These are phyloP conservation scores for Starmerella vitae DNA, from an alignment of 805 yeast species.

Conservation along the genomic window DNA sequence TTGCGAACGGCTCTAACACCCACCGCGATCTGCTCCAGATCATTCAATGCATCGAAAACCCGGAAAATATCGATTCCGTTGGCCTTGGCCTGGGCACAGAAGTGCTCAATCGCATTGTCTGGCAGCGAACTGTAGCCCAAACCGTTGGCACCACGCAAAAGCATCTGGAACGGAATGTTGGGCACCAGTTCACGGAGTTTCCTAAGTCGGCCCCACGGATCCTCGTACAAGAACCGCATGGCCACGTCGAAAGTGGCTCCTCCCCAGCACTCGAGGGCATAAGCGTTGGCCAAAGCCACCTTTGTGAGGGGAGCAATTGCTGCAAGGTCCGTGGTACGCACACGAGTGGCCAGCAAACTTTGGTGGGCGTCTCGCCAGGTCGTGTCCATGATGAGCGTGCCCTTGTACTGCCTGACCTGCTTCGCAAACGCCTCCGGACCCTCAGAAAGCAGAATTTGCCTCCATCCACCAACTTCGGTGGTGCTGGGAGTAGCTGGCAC, in stretches of 20 bases:
- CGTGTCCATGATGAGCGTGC: conserved; percentile 91
- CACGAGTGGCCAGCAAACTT: conserved; percentile 91
- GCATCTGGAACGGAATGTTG: conserved; percentile 98
- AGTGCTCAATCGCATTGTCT: conserved; percentile 96
- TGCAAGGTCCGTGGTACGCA: conserved; percentile 80
- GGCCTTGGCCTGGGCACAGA: conserved; percentile 86
- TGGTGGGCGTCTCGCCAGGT: conserved; percentile 99
- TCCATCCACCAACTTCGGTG: conserved; percentile 74
- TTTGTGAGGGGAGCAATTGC: conserved; percentile 92
- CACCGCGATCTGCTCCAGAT: conserved; percentile 88
- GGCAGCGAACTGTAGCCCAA: conserved; percentile 96
- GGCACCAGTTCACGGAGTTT: conserved; percentile 82
- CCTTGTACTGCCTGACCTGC: conserved; percentile 69
- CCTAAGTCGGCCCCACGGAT: conserved; percentile 95
- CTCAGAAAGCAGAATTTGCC: conserved; percentile 65
- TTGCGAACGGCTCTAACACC: conserved; percentile 96
- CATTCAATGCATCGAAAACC: conserved; percentile 95
- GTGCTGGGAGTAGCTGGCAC: conserved; percentile 37
- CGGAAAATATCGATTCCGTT: conserved; percentile 96
- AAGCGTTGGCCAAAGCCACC: conserved; percentile 76
- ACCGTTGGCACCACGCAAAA: conserved; percentile 98
- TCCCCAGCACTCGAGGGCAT: conserved; percentile 99
- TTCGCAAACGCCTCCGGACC: conserved; percentile 88
- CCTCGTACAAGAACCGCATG: conserved; percentile 96
- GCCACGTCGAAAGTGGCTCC: conserved; percentile 99